Percentiles rank a stretch among this genome's conserved stretches.
These are phyloP conservation scores for Xylariaceae sp. DNA, from an alignment of 2,329 filamentous ascomycete genomes.

Conservation along the genomic window DNA sequence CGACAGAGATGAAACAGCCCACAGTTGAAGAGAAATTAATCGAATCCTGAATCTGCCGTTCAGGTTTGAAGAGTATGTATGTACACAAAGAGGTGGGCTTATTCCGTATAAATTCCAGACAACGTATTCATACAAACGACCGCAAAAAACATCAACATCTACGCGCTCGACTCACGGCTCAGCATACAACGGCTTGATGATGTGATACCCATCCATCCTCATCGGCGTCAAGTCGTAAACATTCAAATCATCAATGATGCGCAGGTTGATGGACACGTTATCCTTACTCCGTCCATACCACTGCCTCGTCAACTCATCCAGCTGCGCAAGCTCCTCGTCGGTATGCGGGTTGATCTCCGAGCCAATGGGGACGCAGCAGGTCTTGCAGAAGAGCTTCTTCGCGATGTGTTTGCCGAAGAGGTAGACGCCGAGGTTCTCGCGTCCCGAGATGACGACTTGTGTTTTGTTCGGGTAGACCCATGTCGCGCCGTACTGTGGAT, in stretches of 20 bases:
- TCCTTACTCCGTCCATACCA: constrained; percentile 14
- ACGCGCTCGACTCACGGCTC: constrained; percentile 22
- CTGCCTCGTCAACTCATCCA: constrained; percentile 28
- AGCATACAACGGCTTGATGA: constrained; percentile 34
- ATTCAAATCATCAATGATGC: constrained; percentile 23
- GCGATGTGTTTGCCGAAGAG: constrained; percentile 31
- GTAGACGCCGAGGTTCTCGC: constrained; percentile 38
- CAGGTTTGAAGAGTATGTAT: background rate
- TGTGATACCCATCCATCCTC: constrained; percentile 18
- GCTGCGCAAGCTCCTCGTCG: constrained; percentile 34
- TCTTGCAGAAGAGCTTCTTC: constrained; percentile 45
- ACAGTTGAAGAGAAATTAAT: background rate
- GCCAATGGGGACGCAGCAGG: constrained; percentile 42
- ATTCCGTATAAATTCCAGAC: background rate
- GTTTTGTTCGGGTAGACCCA: constrained; percentile 42
- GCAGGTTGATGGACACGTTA: constrained; percentile 29
- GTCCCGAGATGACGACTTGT: constrained; percentile 39
- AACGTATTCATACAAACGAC: background rate
- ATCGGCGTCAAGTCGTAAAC: constrained; percentile 21
- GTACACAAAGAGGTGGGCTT: background rate
- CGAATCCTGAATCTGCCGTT: background rate
- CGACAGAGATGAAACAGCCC: background rate
- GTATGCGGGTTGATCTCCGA: constrained; percentile 31
- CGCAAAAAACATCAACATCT: background rate
- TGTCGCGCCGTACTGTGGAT: constrained; percentile 36